Evolutionary conservation across 345 rosid genomes (phyloP), one percentile per base, ranked within the genome.

Genomic region (Hibiscus mutabilis): DNA sequence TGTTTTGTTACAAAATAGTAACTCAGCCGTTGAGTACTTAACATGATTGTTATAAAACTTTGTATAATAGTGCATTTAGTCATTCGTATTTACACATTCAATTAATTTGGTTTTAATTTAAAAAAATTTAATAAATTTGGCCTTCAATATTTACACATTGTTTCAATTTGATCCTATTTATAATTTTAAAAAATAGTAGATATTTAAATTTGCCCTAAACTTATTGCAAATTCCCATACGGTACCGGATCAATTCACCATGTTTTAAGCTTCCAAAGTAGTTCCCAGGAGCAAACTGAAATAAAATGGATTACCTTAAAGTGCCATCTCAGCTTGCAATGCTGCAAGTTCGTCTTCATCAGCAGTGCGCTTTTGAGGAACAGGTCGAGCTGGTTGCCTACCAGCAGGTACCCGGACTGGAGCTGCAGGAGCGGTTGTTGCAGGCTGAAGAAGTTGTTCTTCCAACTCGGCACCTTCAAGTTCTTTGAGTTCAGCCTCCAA

Each of bases 321-420:
- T 25, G 27, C 27, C 27, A 25, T 89, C 80, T 93, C 96, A 71
- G 97, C 98, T 77, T 91, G 97, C 68, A 89, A 82, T 75, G 90
- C 94, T 74, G 96, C 97, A 52, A 91, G 96, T 73, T 93, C 97
- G 59, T 93, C 98, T 83, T 89, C 98, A 88, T 91, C 94, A 33
- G 84, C 90, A 0, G 94, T 86, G 56, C 76, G 85, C 84, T 79
- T 88, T 74, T 84, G 92, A 71, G 90, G 79, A 80, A 69, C 81
- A 73, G 88, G 90, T 27, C 84, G 97, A 5, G 80, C 78, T 49
- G 87, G 84, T 79, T 83, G 93, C 79, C 81, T 81, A 66, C 93
- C 93, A 6, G 86, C 81, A 67, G 89, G 88, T 31, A 80, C 87
- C 5, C 85, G 88, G 59, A 87, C 82, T 55, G 96, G 85, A 76